A percentile compares a stretch with the other conserved stretches of the same genome.
Evolutionary conservation across 495 filamentous ascomycete species (phyloP).

Genomic region (Apiosordaria backusii): DNA sequence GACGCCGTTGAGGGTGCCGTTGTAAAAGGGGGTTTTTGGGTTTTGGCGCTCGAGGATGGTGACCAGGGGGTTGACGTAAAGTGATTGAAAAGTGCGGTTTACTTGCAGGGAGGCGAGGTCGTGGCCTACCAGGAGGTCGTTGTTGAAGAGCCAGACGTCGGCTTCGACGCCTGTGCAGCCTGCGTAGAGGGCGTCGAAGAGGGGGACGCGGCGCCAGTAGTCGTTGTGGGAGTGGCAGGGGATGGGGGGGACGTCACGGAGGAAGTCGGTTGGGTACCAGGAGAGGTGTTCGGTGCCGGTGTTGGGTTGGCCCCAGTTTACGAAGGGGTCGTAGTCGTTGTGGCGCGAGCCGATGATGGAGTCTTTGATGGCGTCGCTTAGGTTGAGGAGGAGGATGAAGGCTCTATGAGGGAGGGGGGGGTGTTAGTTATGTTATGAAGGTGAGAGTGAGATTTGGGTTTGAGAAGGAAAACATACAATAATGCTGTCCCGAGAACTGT

Average conservation of each 20-base stretch:
- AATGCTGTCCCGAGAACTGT: neutral
- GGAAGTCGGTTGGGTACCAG: constrained; percentile 73
- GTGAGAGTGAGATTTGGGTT: neutral
- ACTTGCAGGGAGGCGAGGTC: constrained; percentile 48
- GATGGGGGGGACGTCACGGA: constrained; percentile 64
- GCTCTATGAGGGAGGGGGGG: neutral
- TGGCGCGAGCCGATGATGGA: neutral
- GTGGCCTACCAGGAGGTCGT: constrained; percentile 62
- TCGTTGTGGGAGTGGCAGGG: constrained; percentile 84
- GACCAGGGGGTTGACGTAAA: constrained; percentile 65
- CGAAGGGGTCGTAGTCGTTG: constrained; percentile 50
- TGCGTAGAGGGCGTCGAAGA: constrained; percentile 59
- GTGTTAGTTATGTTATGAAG: neutral
- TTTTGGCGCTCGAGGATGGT: constrained; percentile 55
- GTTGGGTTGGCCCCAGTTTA: constrained; percentile 50
- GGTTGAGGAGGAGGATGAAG: constrained; percentile 2
- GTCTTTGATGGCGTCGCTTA: neutral
- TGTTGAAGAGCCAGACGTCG: constrained; percentile 79
- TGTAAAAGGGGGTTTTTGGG: constrained; percentile 42
- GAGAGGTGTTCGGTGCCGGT: constrained; percentile 47
- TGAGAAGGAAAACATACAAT: neutral
- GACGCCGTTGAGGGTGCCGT: constrained; percentile 49
- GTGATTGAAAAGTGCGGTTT: constrained; percentile 55
- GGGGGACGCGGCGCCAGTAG: constrained; percentile 79
- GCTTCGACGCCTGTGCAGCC: constrained; percentile 77